Percentiles rank a stretch among this genome's conserved stretches.
Conservation (phyloP, 371 early-diverging fungal genomes). For the Rhizopus sp. region DNA sequence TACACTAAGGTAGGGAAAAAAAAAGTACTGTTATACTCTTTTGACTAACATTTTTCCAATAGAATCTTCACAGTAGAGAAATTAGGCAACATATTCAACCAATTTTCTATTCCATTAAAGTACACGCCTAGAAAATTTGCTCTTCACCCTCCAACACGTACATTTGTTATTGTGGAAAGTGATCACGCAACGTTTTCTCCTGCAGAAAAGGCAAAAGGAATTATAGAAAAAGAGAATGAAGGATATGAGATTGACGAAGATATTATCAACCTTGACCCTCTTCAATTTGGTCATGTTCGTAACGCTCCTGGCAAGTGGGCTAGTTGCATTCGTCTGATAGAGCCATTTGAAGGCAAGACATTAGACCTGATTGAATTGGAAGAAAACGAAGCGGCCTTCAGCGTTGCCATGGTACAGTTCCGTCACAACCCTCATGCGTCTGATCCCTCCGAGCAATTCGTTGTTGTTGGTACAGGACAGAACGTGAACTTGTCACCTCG, state of each 20-base stretch:
- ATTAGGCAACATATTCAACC: constrained; percentile 82
- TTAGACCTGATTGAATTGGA: constrained; percentile 73
- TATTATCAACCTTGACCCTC: constrained; percentile 44
- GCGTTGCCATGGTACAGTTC: constrained; percentile 76
- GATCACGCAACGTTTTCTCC: constrained; percentile 82
- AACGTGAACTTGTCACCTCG: constrained; percentile 75
- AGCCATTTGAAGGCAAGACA: constrained; percentile 82
- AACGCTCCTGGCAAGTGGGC: constrained; percentile 84
- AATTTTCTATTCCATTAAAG: constrained; percentile 78
- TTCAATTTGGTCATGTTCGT: constrained; percentile 75
- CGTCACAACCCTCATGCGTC: constrained; percentile 53
- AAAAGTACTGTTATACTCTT: background rate
- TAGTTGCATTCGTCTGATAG: constrained; percentile 82
- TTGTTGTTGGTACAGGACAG: constrained; percentile 88
- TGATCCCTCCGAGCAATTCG: constrained; percentile 49
- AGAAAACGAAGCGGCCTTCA: constrained; percentile 89
- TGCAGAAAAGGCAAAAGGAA: constrained; percentile 56
- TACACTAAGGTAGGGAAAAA: constrained; percentile 57
- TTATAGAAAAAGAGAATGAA: constrained; percentile 57
- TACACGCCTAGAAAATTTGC: constrained; percentile 90
- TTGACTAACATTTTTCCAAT: background rate
- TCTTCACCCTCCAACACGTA: constrained; percentile 69
- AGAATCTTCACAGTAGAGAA: constrained; percentile 88
- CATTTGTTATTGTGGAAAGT: constrained; percentile 88
- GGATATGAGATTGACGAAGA: constrained; percentile 57